These are phyloP conservation scores for Hamamelis virginiana DNA, from an alignment of 164 flowering plant genomes.

Conservation along the genomic window DNA sequence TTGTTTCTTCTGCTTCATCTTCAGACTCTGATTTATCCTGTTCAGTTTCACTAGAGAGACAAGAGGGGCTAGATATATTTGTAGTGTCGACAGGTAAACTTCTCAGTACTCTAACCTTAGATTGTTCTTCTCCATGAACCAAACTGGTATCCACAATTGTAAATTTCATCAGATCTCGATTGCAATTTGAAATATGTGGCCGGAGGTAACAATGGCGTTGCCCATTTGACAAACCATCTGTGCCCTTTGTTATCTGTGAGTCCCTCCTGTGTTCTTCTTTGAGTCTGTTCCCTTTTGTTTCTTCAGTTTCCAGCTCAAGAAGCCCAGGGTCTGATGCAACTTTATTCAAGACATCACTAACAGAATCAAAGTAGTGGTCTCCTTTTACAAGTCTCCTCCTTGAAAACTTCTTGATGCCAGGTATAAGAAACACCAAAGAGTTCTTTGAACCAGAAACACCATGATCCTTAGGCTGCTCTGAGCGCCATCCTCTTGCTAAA, in stretches of 20 bases:
- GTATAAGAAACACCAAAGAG: constrained; percentile 25
- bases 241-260: background rate
- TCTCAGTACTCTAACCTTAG: constrained; percentile 22
- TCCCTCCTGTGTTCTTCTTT: background rate
- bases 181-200: constrained; percentile 14
- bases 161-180: constrained; percentile 9
- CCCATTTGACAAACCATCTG: constrained; percentile 6
- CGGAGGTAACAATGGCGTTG: constrained; percentile 19
- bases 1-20: constrained; percentile 12
- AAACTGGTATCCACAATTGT: constrained; percentile 31
- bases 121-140: constrained; percentile 3
- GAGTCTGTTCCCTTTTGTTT: constrained; percentile 4
- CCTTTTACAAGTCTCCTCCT: constrained; percentile 29
- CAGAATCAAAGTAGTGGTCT: constrained; percentile 27
- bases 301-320: constrained; percentile 21
- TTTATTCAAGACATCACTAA: constrained; percentile 29
- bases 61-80: constrained; percentile 9
- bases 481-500: constrained; percentile 42
- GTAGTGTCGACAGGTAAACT: constrained; percentile 12
- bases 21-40: constrained; percentile 13
- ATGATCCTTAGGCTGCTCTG: constrained; percentile 29
- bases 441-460: constrained; percentile 13
- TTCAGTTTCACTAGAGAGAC: constrained; percentile 17
- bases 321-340: constrained; percentile 24
- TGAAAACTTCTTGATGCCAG: constrained; percentile 30